Evolutionary conservation across 768 basidiomycete genomes (phyloP).

Genomic region (Coprinopsis sp.): DNA sequence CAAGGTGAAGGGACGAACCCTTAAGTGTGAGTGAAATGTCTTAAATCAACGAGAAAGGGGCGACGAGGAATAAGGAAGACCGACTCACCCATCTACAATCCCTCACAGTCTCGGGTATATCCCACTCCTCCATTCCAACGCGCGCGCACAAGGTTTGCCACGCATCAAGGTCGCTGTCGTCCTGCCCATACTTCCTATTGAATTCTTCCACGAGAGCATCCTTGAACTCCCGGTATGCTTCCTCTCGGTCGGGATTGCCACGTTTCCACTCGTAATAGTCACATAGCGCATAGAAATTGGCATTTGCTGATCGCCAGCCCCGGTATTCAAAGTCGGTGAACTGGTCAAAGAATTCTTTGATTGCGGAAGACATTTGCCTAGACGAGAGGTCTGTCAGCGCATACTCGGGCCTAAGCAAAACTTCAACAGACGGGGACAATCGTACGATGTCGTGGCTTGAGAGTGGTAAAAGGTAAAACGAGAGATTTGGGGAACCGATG

Average conservation of each 20-base stretch:
- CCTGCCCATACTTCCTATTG: slow-evolving; percentile 3
- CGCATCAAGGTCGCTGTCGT: slow-evolving; percentile 4
- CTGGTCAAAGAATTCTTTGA: background rate
- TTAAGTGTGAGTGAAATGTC: too few relatives aligned
- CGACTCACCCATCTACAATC: slow-evolving; percentile 1
- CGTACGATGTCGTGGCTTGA: too few relatives aligned
- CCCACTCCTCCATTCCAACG: background rate
- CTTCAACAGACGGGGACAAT: too few relatives aligned
- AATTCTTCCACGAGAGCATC: slow-evolving; percentile 5
- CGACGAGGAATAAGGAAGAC: background rate
- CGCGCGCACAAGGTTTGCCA: slow-evolving; percentile 3
- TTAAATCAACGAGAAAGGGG: too few relatives aligned
- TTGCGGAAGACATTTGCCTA: background rate
- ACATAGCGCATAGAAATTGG: background rate
- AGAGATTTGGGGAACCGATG: too few relatives aligned
- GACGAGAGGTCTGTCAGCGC: background rate
- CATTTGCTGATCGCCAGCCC: background rate
- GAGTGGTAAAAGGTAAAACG: too few relatives aligned
- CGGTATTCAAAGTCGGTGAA: background rate
- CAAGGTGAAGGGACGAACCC: too few relatives aligned
- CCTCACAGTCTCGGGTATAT: background rate
- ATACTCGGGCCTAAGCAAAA: background rate
- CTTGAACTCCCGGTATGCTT: slow-evolving; percentile 2
- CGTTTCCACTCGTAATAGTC: background rate
- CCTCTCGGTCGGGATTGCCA: background rate